Evolutionary conservation across 1,284 basidiomycete species (phyloP), one percentile per base, ranked within the genome.

Genomic region (Ganoderma boninense): DNA sequence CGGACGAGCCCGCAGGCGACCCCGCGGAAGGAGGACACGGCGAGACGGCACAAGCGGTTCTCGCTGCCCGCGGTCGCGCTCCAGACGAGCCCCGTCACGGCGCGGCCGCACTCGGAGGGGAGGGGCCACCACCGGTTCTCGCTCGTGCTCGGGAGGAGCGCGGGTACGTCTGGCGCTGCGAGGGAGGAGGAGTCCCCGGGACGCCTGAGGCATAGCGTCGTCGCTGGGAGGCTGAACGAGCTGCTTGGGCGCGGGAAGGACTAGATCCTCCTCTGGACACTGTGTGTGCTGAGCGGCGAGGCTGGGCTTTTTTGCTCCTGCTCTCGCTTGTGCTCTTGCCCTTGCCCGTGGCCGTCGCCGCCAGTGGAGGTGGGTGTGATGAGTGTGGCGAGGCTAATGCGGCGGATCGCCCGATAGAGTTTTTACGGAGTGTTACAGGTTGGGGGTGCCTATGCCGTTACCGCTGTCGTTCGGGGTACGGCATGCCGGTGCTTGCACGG

Each of bases 31-130:
- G 92, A 92, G 77, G 86, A 91, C 73, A 92, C 91, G 0, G 86
- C 86, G 62, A 82, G 90, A 73, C 80, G 87, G 75, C 84, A 84
- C 75, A 92, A 93, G 77, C 85, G 92, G 43, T 93, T 93, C 76
- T 94, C 92, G 59, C 74, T 92, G 69, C 92, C 92, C 66, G 91
- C 91, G 14, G 84, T 94, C 49, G 92, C 90, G 46, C 73, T 94
- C 77, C 92, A 94, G 74, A 89, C 90, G 46, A 89, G 88, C 43
- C 87, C 87, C n/a, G 92, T 94, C 11, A 91, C 90, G 59, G 86
- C 90, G 29, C 85, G 87, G 18, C 86, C 87, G 63, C 82, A 77
- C 64, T 67, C 77, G 26, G 82, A 83, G 73, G 80, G 83, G 40
- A 76, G 79, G 69, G 74, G 81, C 67, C 88, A 86, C 74, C 87